phyloP scores from a whole-genome alignment of 352 stramenopile genomes.

The Globisporangium irregulare region DNA sequence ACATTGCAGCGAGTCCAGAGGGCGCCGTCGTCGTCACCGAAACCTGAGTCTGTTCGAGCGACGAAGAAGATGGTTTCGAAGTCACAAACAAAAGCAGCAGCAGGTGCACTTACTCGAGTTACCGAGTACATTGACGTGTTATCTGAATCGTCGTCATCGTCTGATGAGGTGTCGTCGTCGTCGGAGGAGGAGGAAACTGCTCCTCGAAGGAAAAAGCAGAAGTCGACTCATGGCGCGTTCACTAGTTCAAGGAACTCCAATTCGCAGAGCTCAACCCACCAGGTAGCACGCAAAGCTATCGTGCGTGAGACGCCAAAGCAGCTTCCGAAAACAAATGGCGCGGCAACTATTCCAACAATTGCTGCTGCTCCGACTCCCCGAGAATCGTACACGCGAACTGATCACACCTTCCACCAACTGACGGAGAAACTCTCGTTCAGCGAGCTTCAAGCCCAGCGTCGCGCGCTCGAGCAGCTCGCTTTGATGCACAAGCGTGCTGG shows the following conservation, averaged over 20 bases:
- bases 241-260: neutral
- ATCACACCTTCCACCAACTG: constrained; percentile 3
- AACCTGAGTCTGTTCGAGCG: neutral
- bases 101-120: neutral
- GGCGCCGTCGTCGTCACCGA: neutral
- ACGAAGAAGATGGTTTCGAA: constrained; percentile 3
- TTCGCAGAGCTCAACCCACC: neutral
- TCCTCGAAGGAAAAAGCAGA: constrained; percentile 6
- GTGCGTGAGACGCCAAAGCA: neutral
- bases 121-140: constrained; percentile 10
- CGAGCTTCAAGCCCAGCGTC: constrained; percentile 23
- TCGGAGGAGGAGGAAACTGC: neutral
- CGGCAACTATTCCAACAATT: neutral
- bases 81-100: neutral
- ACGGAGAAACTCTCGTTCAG: constrained; percentile 22
- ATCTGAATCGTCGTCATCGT: constrained; percentile 12
- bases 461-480: constrained; percentile 14
- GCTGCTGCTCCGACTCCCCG: neutral
- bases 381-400: constrained; percentile 4
- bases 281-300: neutral
- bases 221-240: neutral
- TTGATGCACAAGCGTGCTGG: constrained; percentile 29
- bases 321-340: neutral
- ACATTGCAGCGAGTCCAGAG: neutral
- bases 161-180: neutral